phyloP scores from a whole-genome alignment of 768 basidiomycete species.

The Pisolithus orientalis region DNA sequence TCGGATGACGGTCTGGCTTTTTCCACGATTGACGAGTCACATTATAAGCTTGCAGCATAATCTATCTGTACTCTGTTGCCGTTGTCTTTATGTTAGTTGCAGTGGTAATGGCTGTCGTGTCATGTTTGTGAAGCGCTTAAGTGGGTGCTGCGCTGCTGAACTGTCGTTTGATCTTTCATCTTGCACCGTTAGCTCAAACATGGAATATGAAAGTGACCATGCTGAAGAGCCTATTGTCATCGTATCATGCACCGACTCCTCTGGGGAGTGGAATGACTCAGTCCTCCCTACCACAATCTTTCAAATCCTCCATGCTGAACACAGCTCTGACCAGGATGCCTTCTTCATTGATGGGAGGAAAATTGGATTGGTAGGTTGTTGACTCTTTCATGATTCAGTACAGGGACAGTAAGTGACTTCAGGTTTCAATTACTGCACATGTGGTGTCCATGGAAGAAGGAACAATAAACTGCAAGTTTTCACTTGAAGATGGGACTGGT shows the following conservation, averaged over 20 bases:
- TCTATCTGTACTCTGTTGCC: no score
- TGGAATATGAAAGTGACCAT: neutral
- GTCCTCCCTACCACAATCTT: slow-evolving; percentile 50
- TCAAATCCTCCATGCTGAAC: slow-evolving; percentile 43
- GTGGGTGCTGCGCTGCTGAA: no score
- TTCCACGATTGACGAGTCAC: slow-evolving; percentile 78
- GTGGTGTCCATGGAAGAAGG: slow-evolving; percentile 17
- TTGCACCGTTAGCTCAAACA: neutral
- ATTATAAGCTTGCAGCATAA: slow-evolving; percentile 53
- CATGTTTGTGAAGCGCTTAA: no score
- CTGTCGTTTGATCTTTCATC: neutral
- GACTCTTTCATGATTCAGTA: neutral
- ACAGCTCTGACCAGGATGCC: slow-evolving; percentile 34
- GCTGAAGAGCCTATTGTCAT: slow-evolving; percentile 3
- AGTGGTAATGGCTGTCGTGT: no score
- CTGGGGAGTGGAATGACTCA: neutral
- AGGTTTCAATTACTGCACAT: slow-evolving; percentile 50
- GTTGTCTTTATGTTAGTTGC: no score
- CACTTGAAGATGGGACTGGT: slow-evolving; percentile 36
- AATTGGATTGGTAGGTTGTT: slow-evolving; percentile 28
- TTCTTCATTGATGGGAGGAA: slow-evolving; percentile 42
- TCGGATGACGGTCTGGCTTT: slow-evolving; percentile 79
- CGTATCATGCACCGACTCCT: slow-evolving; percentile 1
- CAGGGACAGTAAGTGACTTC: neutral
- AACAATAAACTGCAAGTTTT: slow-evolving; percentile 6